These are phyloP conservation scores for Lodderomyces orthopsilosis DNA, from an alignment of 1,139 yeast species.

Conservation along the genomic window DNA sequence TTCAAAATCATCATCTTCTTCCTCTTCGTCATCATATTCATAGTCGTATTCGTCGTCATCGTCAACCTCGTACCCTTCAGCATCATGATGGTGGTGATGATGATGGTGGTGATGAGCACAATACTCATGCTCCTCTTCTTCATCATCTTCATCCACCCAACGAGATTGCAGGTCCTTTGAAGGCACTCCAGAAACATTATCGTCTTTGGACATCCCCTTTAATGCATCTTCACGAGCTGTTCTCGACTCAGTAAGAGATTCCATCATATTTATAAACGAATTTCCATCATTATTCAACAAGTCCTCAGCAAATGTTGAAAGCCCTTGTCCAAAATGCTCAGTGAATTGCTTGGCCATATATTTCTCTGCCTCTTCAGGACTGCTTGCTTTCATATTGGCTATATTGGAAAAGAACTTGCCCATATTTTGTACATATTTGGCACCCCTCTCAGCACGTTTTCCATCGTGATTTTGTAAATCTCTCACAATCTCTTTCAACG, in stretches of 20 bases:
- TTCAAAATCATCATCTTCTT: conserved; percentile 29
- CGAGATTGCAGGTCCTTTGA: conserved; percentile 4
- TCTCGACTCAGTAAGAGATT: conserved; percentile 61
- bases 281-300: conserved; percentile 71
- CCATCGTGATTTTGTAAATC: conserved; percentile 30
- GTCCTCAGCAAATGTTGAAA: conserved; percentile 74
- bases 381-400: conserved; percentile 11
- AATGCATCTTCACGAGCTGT: conserved; percentile 46
- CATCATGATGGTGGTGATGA: conserved; percentile 7
- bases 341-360: conserved; percentile 10
- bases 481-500: conserved; percentile 27
- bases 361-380: conserved; percentile 9
- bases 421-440: conserved; percentile 28
- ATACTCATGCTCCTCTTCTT: conserved; percentile 9
- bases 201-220: conserved; percentile 15
- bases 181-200: background rate
- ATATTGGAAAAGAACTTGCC: conserved; percentile 21
- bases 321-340: conserved; percentile 30
- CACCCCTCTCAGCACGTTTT: conserved; percentile 27
- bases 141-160: conserved; percentile 28
- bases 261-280: conserved; percentile 75
- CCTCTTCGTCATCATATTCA: conserved; percentile 25
- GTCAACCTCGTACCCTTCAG: conserved; percentile 18
- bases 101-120: conserved; percentile 9
- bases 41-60: conserved; percentile 17